Percentiles rank a stretch among this genome's conserved stretches.
These are phyloP conservation scores for Kodamaea anthophila DNA, from an alignment of 1,139 yeast genomes.

Conservation along the genomic window DNA sequence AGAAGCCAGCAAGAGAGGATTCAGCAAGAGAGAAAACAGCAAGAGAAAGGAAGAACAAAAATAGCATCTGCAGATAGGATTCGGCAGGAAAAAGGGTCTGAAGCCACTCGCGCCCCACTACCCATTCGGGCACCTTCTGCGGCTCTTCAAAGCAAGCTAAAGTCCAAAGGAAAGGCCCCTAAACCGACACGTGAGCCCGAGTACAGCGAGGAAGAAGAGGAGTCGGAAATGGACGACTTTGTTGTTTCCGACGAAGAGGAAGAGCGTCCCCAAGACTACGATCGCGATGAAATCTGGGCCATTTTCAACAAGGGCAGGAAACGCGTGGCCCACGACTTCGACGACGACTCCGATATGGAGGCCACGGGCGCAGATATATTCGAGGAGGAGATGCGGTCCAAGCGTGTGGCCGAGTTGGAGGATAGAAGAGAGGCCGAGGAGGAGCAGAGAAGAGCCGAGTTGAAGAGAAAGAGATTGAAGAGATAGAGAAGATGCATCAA, in stretches of 20 bases:
- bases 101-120: slow-evolving; percentile 15
- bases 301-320: slow-evolving; percentile 66
- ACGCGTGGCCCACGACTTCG: slow-evolving; percentile 37
- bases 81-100: background rate
- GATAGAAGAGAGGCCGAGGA: slow-evolving; percentile 58
- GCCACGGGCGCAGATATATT: slow-evolving; percentile 86
- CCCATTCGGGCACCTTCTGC: slow-evolving; percentile 22
- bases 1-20: background rate
- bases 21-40: background rate
- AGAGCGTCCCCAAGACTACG: slow-evolving; percentile 41
- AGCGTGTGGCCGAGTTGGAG: slow-evolving; percentile 54
- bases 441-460: slow-evolving; percentile 33
- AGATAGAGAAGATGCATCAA: no score
- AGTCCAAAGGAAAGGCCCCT: slow-evolving; percentile 10
- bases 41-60: slow-evolving; percentile 4
- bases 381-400: slow-evolving; percentile 70
- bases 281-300: slow-evolving; percentile 85
- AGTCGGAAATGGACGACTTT: slow-evolving; percentile 43
- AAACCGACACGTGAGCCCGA: slow-evolving; percentile 9
- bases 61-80: background rate
- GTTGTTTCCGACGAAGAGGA: slow-evolving; percentile 58
- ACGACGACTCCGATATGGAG: slow-evolving; percentile 71
- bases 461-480: slow-evolving; percentile 20
- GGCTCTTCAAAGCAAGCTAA: slow-evolving; percentile 23
- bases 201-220: slow-evolving; percentile 14